A percentile compares a stretch with the other conserved stretches of the same genome.
phyloP scores from a whole-genome alignment of 1,139 yeast genomes.

The Meyerozyma athensensis region DNA sequence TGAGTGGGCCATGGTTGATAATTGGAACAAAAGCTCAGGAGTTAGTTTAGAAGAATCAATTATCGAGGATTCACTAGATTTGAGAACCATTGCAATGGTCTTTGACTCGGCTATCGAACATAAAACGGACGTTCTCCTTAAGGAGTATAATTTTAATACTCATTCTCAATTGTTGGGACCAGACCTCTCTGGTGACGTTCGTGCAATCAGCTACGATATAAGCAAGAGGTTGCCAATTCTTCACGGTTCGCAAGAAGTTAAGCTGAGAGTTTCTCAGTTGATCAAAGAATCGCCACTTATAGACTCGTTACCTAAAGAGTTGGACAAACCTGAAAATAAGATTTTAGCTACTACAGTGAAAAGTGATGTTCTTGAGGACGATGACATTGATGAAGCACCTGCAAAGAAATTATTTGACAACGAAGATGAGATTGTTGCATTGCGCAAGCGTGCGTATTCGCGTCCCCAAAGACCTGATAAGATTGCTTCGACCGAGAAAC shows the following conservation, averaged over 20 bases:
- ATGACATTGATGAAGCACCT: neutral
- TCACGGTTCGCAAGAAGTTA: no score
- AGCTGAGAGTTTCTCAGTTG: no score
- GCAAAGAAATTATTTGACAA: neutral
- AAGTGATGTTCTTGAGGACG: neutral
- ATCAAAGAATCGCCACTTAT: no score
- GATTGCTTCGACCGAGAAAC: neutral
- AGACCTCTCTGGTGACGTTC: neutral
- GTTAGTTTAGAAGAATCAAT: neutral
- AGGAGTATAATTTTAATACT: neutral
- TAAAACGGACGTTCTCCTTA: neutral
- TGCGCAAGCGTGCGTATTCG: neutral
- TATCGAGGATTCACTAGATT: no score
- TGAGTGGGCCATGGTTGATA: slow-evolving; percentile 1
- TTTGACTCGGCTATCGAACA: neutral
- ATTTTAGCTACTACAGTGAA: neutral
- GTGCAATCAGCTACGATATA: neutral
- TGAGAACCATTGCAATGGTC: neutral
- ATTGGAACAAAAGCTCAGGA: neutral
- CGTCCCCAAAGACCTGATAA: neutral
- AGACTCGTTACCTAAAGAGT: no score
- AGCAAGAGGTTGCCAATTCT: neutral
- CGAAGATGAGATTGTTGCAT: neutral
- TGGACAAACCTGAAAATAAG: no score
- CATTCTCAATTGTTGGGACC: neutral